These are phyloP conservation scores for Colletotrichum coccodes DNA, from an alignment of 2,329 filamentous ascomycete species.

Conservation along the genomic window DNA sequence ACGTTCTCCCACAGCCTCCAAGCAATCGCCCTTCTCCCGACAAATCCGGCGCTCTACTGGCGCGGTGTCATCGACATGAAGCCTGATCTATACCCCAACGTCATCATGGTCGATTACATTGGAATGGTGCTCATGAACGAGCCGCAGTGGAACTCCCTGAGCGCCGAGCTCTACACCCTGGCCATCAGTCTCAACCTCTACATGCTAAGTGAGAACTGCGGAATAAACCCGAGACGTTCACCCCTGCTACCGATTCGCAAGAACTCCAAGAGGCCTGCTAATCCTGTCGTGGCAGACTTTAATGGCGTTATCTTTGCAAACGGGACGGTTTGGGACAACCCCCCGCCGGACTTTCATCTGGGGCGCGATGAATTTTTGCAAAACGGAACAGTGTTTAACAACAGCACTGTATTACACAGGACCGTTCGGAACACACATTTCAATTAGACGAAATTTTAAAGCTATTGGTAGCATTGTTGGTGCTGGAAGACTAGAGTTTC, in stretches of 20 bases:
- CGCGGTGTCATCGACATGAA: slow-evolving; percentile 42
- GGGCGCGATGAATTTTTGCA: no score
- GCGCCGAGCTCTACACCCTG: slow-evolving; percentile 44
- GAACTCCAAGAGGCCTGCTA: no score
- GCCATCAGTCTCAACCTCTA: slow-evolving; percentile 44
- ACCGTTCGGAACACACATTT: no score
- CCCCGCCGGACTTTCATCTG: no score
- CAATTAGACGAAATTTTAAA: no score
- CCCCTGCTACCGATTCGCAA: slow-evolving; percentile 35
- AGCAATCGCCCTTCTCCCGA: slow-evolving; percentile 42
- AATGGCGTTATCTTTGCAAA: no score
- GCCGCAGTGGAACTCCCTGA: slow-evolving; percentile 39
- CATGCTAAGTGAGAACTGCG: slow-evolving; percentile 46
- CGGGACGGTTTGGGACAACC: no score
- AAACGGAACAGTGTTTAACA: no score
- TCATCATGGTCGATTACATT: slow-evolving; percentile 44
- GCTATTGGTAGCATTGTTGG: no score
- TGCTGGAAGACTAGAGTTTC: no score
- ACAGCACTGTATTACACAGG: no score
- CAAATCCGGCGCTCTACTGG: slow-evolving; percentile 47
- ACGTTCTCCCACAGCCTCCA: slow-evolving; percentile 39
- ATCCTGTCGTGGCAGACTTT: no score
- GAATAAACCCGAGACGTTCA: slow-evolving; percentile 35
- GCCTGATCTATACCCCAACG: slow-evolving; percentile 42
- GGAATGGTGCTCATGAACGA: slow-evolving; percentile 41